Conservation (phyloP, 306 rosid genomes). For the Rosa rugosa region DNA sequence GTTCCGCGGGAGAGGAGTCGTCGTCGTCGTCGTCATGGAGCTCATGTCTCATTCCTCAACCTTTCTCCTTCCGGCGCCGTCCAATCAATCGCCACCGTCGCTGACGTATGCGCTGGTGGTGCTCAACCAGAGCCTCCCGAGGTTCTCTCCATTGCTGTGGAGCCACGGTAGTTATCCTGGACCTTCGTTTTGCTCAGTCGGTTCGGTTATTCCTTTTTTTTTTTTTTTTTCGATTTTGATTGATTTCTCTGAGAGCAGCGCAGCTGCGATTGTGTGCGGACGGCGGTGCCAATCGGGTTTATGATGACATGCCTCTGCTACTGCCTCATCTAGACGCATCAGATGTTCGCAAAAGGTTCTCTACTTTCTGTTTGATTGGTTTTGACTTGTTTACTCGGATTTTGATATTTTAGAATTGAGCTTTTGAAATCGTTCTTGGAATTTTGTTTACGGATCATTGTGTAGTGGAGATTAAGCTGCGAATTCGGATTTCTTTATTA, state of each 20-base stretch:
- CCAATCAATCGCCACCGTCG: constrained; percentile 21
- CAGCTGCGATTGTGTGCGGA: constrained; percentile 76
- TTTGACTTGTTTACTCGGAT: neutral
- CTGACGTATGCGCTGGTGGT: constrained; percentile 56
- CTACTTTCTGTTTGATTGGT: neutral
- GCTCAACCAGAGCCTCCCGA: constrained; percentile 82
- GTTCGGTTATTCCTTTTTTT: too few relatives aligned
- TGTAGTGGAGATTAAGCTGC: neutral
- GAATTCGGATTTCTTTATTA: neutral
- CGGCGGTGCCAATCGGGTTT: constrained; percentile 91
- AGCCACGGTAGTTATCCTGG: constrained; percentile 54
- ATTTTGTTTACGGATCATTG: neutral
- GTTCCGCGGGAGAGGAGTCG: neutral
- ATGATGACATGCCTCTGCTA: constrained; percentile 76
- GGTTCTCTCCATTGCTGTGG: constrained; percentile 84
- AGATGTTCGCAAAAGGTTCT: constrained; percentile 66
- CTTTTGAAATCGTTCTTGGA: neutral
- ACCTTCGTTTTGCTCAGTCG: neutral
- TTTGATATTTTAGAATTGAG: neutral
- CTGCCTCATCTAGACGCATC: constrained; percentile 54
- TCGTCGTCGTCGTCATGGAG: constrained; percentile 32
- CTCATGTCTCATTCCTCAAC: constrained; percentile 58
- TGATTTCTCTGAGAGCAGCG: constrained; percentile 47
- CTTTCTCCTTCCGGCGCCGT: constrained; percentile 55
- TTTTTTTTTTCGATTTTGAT: neutral